Conservation (phyloP, 176 grass and related monocot species). For the Typha latifolia region DNA sequence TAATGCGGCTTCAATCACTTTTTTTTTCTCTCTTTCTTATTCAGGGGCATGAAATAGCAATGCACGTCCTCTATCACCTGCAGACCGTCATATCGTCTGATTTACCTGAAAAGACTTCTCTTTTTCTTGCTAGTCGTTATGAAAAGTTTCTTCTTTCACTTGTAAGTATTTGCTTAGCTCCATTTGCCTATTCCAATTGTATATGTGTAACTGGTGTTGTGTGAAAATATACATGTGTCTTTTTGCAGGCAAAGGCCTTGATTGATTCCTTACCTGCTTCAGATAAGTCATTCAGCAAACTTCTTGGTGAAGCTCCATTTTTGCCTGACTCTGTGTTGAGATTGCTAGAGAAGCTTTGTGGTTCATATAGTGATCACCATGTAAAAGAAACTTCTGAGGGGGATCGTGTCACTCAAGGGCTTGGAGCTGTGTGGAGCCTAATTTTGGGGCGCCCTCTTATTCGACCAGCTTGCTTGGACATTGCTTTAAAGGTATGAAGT, state of each 20-base stretch:
- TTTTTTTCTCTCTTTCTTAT: slow-evolving; percentile 21
- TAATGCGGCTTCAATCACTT: too few species aligned
- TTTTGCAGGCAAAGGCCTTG: slow-evolving; percentile 64
- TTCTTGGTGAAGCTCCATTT: slow-evolving; percentile 73
- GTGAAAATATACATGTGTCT: slow-evolving; percentile 17
- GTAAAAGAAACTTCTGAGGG: slow-evolving; percentile 46
- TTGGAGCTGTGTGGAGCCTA: slow-evolving; percentile 80
- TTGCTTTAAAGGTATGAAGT: slow-evolving; percentile 70
- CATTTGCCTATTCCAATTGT: slow-evolving; percentile 11
- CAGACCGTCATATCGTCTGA: slow-evolving; percentile 36
- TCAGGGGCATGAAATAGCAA: slow-evolving; percentile 81
- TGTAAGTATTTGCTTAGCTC: slow-evolving; percentile 39
- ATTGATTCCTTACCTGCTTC: slow-evolving; percentile 74
- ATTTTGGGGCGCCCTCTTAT: slow-evolving; percentile 76
- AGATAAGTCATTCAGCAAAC: slow-evolving; percentile 86
- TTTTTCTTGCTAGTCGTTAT: slow-evolving; percentile 45
- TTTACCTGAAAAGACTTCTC: slow-evolving; percentile 34
- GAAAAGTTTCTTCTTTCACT: slow-evolving; percentile 91
- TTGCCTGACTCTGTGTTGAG: slow-evolving; percentile 60
- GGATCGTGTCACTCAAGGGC: slow-evolving; percentile 83
- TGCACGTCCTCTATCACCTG: slow-evolving; percentile 83
- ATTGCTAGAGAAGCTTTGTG: slow-evolving; percentile 79
- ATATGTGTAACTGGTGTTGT: slow-evolving; percentile 12
- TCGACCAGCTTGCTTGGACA: slow-evolving; percentile 76
- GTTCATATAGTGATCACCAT: slow-evolving; percentile 37